A percentile compares a stretch with the other conserved stretches of the same genome.
Evolutionary conservation across 345 rosid species (phyloP).

Genomic region (Euphorbia tirucalli): DNA sequence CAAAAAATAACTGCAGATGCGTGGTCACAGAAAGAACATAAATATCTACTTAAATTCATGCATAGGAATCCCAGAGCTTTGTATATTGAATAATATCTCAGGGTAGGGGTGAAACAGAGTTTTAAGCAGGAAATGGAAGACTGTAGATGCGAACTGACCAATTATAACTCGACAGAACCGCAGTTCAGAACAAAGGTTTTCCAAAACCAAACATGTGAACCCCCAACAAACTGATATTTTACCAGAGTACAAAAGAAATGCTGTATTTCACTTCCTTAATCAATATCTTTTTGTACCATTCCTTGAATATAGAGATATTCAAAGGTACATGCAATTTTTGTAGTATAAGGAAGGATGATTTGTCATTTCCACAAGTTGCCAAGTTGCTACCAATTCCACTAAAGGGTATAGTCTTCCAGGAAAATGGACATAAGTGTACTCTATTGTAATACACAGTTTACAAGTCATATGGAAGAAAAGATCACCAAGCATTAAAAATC

Average conservation of each 20-base stretch:
- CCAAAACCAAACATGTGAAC: background rate
- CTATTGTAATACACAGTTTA: background rate
- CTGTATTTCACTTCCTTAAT: background rate
- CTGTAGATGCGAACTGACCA: background rate
- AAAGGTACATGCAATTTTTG: slow-evolving; percentile 3
- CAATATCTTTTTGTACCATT: background rate
- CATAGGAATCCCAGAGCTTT: slow-evolving; percentile 9
- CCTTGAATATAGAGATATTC: background rate
- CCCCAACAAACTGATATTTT: background rate
- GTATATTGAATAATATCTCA: slow-evolving; percentile 1
- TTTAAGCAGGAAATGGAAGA: background rate
- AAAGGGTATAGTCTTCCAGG: slow-evolving; percentile 10
- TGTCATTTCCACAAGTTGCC: slow-evolving; percentile 2
- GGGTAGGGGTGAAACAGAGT: background rate
- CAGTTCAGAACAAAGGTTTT: background rate
- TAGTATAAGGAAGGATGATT: slow-evolving; percentile 15
- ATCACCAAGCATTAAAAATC: slow-evolving; percentile 11
- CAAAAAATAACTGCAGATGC: slow-evolving; percentile 15
- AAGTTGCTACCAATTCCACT: slow-evolving; percentile 14
- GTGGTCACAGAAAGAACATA: background rate
- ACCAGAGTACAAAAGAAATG: slow-evolving; percentile 5
- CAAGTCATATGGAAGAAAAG: slow-evolving; percentile 9
- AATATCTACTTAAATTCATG: slow-evolving; percentile 1
- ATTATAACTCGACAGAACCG: slow-evolving; percentile 1
- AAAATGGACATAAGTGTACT: slow-evolving; percentile 10